phyloP scores from a whole-genome alignment of 176 grass and related monocot genomes.

The Triticum timopheevii region DNA sequence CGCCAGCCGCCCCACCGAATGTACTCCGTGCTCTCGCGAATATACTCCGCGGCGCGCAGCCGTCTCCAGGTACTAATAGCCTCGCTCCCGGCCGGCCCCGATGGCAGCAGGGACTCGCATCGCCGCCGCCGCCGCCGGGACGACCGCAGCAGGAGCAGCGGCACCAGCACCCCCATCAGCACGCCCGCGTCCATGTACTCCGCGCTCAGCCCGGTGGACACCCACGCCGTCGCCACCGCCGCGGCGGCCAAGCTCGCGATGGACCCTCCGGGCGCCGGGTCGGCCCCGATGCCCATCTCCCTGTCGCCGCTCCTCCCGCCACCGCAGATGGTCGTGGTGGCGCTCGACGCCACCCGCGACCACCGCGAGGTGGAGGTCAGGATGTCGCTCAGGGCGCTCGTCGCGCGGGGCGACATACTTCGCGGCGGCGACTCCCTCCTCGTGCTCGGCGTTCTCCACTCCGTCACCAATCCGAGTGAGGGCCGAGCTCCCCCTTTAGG shows the following conservation, averaged over 20 bases:
- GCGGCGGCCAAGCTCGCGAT: not conserved
- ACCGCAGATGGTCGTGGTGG: constrained; percentile 63
- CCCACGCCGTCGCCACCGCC: not conserved
- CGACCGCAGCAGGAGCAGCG: constrained; percentile 13
- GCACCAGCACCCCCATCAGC: constrained; percentile 25
- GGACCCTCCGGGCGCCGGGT: not conserved
- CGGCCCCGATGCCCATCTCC: not conserved
- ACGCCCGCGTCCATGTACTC: constrained; percentile 44
- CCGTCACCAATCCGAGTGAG: constrained; percentile 61
- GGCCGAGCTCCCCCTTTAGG: not conserved
- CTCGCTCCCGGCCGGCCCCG: not conserved
- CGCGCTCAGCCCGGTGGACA: constrained; percentile 33
- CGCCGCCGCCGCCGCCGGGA: constrained; percentile 14
- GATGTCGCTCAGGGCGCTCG: constrained; percentile 23
- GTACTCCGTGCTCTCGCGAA: constrained; percentile 30
- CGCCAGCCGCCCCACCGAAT: constrained; percentile 26
- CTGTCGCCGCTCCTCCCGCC: constrained; percentile 19
- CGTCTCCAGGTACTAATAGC: constrained; percentile 42
- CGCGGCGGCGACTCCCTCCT: constrained; percentile 48
- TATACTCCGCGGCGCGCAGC: constrained; percentile 40
- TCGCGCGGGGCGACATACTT: constrained; percentile 46
- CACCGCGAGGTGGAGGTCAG: constrained; percentile 56
- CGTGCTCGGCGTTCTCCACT: constrained; percentile 65
- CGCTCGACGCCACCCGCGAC: constrained; percentile 55
- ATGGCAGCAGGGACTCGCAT: constrained; percentile 12